Percentiles rank a stretch among this genome's conserved stretches.
Evolutionary conservation across 768 basidiomycete species (phyloP).

Genomic region (Coprinopsis sp.): DNA sequence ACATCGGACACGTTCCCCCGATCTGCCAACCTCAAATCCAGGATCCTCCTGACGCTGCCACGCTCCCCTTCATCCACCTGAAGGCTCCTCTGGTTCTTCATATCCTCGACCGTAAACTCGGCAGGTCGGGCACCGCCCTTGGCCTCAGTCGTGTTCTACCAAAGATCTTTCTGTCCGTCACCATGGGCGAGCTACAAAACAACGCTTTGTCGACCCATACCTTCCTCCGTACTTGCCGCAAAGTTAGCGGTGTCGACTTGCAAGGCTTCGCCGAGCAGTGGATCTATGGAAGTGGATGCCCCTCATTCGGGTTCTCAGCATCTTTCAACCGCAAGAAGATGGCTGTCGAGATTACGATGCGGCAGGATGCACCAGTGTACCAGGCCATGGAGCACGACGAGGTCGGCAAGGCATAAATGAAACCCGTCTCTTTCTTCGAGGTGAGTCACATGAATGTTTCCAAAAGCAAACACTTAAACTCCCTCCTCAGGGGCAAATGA

Average conservation of each 20-base stretch:
- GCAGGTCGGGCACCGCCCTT: slow-evolving; percentile 92
- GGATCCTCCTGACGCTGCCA: slow-evolving; percentile 78
- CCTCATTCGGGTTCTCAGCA: slow-evolving; percentile 83
- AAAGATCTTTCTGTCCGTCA: slow-evolving; percentile 89
- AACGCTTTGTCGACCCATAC: slow-evolving; percentile 85
- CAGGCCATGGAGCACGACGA: slow-evolving; percentile 68
- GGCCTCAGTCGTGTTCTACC: slow-evolving; percentile 93
- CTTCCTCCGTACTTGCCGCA: slow-evolving; percentile 88
- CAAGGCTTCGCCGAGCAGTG: slow-evolving; percentile 96
- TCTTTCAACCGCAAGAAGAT: slow-evolving; percentile 97
- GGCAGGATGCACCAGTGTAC: slow-evolving; percentile 80
- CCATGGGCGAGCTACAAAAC: slow-evolving; percentile 83
- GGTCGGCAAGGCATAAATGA: slow-evolving; percentile 56
- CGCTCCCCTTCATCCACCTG: slow-evolving; percentile 85
- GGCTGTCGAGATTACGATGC: slow-evolving; percentile 94
- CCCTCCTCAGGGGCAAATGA: slow-evolving; percentile 83
- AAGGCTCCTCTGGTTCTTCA: slow-evolving; percentile 96
- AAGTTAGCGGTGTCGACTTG: slow-evolving; percentile 88
- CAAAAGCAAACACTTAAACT: not conserved
- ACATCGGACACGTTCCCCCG: slow-evolving; percentile 85
- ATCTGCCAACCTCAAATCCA: slow-evolving; percentile 85
- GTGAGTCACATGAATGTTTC: slow-evolving; percentile 32
- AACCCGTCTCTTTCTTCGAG: slow-evolving; percentile 89
- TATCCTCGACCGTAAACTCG: slow-evolving; percentile 88
- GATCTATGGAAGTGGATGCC: slow-evolving; percentile 98